Conservation (phyloP, 2,329 filamentous ascomycete genomes). For the Alternaria triticina region DNA sequence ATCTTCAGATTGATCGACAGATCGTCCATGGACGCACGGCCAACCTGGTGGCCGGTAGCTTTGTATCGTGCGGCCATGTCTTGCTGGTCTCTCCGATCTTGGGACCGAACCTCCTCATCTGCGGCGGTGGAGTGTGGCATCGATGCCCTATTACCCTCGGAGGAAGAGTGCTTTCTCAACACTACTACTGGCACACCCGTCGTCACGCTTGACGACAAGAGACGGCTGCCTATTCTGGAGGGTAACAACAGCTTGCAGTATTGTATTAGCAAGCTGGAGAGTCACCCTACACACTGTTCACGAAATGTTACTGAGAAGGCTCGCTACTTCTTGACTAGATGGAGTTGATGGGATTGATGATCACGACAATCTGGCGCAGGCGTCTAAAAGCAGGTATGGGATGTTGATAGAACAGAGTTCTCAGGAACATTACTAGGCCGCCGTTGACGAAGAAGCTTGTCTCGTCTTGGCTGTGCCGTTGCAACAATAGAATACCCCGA, state of each 20-base stretch:
- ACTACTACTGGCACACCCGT: neutral
- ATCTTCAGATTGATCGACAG: slow-evolving; percentile 9
- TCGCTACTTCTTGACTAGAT: slow-evolving; percentile 3
- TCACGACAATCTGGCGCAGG: neutral
- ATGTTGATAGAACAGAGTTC: neutral
- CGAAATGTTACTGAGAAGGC: neutral
- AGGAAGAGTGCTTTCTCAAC: slow-evolving; percentile 4
- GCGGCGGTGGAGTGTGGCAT: neutral
- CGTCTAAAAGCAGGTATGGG: neutral
- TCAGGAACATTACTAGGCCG: neutral
- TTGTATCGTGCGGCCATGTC: slow-evolving; percentile 9
- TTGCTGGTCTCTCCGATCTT: slow-evolving; percentile 6
- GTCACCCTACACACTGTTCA: neutral
- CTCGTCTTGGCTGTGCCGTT: neutral
- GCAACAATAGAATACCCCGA: neutral
- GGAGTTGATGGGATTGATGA: slow-evolving; percentile 1
- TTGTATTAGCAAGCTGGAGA: slow-evolving; percentile 7
- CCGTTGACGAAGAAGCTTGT: neutral
- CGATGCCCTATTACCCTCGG: neutral
- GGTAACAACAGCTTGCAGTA: slow-evolving; percentile 1
- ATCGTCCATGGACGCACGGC: neutral
- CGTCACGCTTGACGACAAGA: neutral
- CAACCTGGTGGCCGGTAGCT: slow-evolving; percentile 9
- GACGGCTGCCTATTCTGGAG: neutral
- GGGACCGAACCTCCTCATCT: neutral